phyloP scores from a whole-genome alignment of 257 asterid genomes.

The Salvia hispanica region DNA sequence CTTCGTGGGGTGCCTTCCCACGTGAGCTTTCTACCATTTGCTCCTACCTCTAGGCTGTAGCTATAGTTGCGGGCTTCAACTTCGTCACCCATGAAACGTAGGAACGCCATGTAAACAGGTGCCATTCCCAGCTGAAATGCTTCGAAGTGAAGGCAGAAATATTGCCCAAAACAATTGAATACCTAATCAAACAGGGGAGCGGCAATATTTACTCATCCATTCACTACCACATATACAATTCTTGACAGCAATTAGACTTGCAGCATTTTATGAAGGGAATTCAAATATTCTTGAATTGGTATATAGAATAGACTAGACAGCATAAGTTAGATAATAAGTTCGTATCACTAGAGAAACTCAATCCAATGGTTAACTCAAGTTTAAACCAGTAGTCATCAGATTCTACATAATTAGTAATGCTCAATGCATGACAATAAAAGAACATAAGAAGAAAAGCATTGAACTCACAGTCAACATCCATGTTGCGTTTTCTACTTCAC shows the following conservation, averaged over 20 bases:
- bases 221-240: too few species aligned
- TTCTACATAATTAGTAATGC: too few species aligned
- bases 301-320: too few species aligned
- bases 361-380: too few species aligned
- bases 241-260: too few species aligned
- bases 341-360: too few species aligned
- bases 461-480: slow-evolving; percentile 84
- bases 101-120: slow-evolving; percentile 83
- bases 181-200: slow-evolving; percentile 40
- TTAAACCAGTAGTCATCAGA: too few species aligned
- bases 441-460: not conserved
- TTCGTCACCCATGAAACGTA: slow-evolving; percentile 85
- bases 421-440: too few species aligned
- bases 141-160: slow-evolving; percentile 82
- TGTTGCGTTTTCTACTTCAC: slow-evolving; percentile 85
- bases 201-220: too few species aligned
- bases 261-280: too few species aligned
- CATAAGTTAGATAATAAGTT: too few species aligned
- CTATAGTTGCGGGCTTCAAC: slow-evolving; percentile 72
- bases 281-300: too few species aligned
- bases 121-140: slow-evolving; percentile 82
- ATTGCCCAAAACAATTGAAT: slow-evolving; percentile 77
- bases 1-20: slow-evolving; percentile 91
- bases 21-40: slow-evolving; percentile 64
- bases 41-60: slow-evolving; percentile 85